Percentiles rank a stretch among this genome's conserved stretches.
These are phyloP conservation scores for Durotheca rogersii DNA, from an alignment of 495 filamentous ascomycete genomes.

Conservation along the genomic window DNA sequence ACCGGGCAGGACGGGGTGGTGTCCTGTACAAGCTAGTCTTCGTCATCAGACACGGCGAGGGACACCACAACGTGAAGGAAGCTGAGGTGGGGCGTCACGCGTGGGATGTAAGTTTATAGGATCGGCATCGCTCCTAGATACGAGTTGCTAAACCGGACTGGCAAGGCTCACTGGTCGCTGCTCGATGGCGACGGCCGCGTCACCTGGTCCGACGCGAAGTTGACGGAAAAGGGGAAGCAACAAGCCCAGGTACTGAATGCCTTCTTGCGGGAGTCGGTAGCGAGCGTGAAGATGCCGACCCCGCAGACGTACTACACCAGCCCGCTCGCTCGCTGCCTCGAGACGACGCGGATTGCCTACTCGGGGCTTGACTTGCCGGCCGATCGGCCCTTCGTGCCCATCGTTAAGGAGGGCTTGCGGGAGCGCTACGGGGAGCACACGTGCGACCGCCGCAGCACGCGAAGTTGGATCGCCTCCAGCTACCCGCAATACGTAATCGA, in stretches of 20 bases:
- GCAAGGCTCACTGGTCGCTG: conserved; percentile 62
- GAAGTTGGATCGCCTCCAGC: conserved; percentile 54
- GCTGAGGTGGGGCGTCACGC: conserved; percentile 33
- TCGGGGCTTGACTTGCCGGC: conserved; percentile 5
- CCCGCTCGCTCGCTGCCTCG: conserved; percentile 66
- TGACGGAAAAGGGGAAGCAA: conserved; percentile 58
- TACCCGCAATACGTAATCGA: conserved; percentile 67
- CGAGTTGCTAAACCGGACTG: conserved; percentile 1
- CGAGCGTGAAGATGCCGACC: conserved; percentile 56
- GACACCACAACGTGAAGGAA: conserved; percentile 43
- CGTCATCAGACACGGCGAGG: conserved; percentile 39
- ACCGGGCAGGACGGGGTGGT: conserved; percentile 14
- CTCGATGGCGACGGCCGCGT: conserved; percentile 65
- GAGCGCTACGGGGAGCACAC: conserved; percentile 76
- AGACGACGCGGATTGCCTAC: conserved; percentile 66
- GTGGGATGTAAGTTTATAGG: conserved; percentile 36
- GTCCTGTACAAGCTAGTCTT: conserved; percentile 39
- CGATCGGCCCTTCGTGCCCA: conserved; percentile 55
- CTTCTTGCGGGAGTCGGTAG: conserved; percentile 63
- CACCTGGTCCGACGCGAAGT: conserved; percentile 68
- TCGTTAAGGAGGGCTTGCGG: conserved; percentile 69
- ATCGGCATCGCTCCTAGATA: background rate
- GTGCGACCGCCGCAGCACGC: conserved; percentile 68
- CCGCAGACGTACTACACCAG: conserved; percentile 68
- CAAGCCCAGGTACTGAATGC: conserved; percentile 63